Conservation (phyloP, 257 asterid species). For the Agastache rugosa region DNA sequence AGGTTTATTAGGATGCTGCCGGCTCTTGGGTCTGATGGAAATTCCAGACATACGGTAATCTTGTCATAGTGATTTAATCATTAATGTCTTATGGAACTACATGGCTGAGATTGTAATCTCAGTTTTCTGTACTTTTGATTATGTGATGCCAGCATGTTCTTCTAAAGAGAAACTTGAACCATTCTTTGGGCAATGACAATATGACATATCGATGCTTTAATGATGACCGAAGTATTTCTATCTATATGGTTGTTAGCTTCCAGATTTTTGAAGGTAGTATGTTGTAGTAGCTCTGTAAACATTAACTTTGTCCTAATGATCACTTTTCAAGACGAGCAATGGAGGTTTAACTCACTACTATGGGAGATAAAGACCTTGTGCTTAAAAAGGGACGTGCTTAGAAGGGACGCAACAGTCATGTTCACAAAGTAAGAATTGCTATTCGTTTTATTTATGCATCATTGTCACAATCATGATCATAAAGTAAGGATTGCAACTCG, state of each 20-base stretch:
- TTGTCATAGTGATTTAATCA: background rate
- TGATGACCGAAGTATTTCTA: constrained; percentile 9
- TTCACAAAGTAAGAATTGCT: constrained; percentile 3
- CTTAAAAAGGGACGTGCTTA: background rate
- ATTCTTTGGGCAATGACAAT: background rate
- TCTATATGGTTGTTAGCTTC: background rate
- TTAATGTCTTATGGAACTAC: background rate
- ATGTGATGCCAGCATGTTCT: background rate
- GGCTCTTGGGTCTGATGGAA: background rate
- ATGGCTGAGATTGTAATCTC: background rate
- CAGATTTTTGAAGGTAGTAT: background rate
- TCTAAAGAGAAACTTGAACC: background rate
- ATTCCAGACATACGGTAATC: background rate
- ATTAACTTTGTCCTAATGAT: background rate
- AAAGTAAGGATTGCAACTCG: background rate
- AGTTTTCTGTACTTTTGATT: background rate
- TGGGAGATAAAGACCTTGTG: background rate
- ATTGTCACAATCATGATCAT: background rate
- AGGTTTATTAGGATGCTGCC: constrained; percentile 21
- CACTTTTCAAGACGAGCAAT: too few species aligned
- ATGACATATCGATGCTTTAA: background rate
- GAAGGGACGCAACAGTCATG: background rate
- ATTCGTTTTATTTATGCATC: background rate
- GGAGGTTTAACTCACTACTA: too few species aligned
- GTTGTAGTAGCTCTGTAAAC: background rate